phyloP scores from a whole-genome alignment of 2,329 filamentous ascomycete species.

The Apiospora koreana region DNA sequence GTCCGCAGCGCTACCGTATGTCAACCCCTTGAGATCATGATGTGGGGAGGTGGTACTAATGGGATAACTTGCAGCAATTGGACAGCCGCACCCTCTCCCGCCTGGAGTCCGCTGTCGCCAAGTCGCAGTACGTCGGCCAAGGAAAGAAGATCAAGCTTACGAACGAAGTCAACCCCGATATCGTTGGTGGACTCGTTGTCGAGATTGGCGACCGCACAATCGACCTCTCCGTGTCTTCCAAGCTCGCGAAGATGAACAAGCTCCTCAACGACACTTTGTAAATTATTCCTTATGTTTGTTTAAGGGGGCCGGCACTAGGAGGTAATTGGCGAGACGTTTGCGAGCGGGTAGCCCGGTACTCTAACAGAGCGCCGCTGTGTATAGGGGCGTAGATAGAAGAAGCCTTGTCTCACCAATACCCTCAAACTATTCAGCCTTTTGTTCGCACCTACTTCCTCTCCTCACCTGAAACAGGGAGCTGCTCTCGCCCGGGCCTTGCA shows the following conservation, averaged over 20 bases:
- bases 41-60: conserved; percentile 21
- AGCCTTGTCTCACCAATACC: conserved; percentile 23
- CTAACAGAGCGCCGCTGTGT: conserved; percentile 28
- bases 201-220: conserved; percentile 98
- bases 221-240: conserved; percentile 91
- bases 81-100: conserved; percentile 84
- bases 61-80: conserved; percentile 60
- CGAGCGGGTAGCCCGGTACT: conserved; percentile 22
- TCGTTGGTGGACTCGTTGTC: conserved; percentile 90
- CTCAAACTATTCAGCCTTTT: conserved; percentile 7
- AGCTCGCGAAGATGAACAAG: conserved; percentile 99
- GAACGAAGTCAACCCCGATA: conserved; percentile 92
- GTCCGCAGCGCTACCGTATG: conserved; percentile 88
- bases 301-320: conserved; percentile 12
- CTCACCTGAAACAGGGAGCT: no score
- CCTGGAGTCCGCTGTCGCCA: conserved; percentile 84
- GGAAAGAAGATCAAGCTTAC: conserved; percentile 99
- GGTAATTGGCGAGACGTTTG: conserved; percentile 20
- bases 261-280: conserved; percentile 95
- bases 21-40: conserved; percentile 18
- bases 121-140: conserved; percentile 83
- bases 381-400: conserved; percentile 35
- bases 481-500: background rate
- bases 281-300: conserved; percentile 46
- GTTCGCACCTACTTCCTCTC: background rate